Conservation (phyloP, 2,329 filamentous ascomycete genomes). For the Apiospora sp. region DNA sequence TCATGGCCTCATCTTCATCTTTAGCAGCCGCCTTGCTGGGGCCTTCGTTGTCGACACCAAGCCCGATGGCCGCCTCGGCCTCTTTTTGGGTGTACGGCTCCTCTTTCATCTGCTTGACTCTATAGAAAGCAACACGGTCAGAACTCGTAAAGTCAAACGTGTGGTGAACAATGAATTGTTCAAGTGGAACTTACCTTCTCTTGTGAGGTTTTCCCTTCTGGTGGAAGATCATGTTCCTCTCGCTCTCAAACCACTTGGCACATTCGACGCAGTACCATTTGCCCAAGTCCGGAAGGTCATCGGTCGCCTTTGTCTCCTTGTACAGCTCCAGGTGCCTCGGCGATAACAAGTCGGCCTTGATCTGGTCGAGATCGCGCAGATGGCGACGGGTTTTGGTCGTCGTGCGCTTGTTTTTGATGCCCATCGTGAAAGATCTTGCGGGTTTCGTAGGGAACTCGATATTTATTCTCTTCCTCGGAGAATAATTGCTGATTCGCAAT, state of each 20-base stretch:
- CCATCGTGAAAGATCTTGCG: slow-evolving; percentile 60
- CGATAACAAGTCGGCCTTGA: slow-evolving; percentile 81
- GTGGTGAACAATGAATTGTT: not conserved
- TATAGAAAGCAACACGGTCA: slow-evolving; percentile 46
- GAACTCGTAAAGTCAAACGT: slow-evolving; percentile 34
- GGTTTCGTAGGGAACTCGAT: not conserved
- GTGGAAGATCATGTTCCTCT: slow-evolving; percentile 78
- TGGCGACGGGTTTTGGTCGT: slow-evolving; percentile 78
- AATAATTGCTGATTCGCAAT: not conserved
- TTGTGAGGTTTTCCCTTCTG: slow-evolving; percentile 91
- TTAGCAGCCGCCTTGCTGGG: slow-evolving; percentile 36
- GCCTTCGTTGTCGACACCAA: slow-evolving; percentile 72
- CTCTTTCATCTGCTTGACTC: slow-evolving; percentile 82
- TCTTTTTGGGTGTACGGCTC: slow-evolving; percentile 87
- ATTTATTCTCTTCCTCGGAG: not conserved
- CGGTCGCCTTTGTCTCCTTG: slow-evolving; percentile 78
- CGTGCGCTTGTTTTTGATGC: slow-evolving; percentile 70
- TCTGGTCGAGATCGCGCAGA: slow-evolving; percentile 88
- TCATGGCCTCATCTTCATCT: slow-evolving; percentile 50
- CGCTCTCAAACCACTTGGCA: slow-evolving; percentile 94
- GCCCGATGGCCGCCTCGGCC: slow-evolving; percentile 80
- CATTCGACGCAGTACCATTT: slow-evolving; percentile 90
- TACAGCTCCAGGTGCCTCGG: slow-evolving; percentile 82
- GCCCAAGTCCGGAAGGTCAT: slow-evolving; percentile 89
- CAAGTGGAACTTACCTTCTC: slow-evolving; percentile 67